Conservation (phyloP, 768 basidiomycete species). For the Rhodotorula diobovata region DNA sequence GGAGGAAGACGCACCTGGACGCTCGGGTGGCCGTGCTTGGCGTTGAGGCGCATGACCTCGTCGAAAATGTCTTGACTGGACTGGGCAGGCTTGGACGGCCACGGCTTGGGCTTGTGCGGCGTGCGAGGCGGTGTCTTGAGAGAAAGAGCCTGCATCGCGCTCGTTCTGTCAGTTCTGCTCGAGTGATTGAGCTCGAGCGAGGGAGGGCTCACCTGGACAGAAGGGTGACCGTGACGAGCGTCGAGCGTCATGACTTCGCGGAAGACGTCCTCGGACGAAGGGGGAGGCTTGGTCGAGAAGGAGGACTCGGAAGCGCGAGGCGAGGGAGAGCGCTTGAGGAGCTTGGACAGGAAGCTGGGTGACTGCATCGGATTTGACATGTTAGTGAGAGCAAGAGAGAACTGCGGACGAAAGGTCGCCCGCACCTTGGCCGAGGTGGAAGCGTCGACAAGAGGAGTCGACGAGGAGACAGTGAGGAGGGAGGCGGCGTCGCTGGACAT, state of each 20-base stretch:
- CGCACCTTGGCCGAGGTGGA: not conserved
- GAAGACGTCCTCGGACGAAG: conserved; percentile 5
- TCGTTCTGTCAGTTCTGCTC: not conserved
- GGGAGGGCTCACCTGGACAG: conserved; percentile 12
- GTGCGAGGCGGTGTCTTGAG: conserved; percentile 1
- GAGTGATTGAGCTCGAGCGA: not conserved
- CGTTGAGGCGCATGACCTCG: conserved; percentile 10
- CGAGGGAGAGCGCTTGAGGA: not conserved
- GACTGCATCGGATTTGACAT: not conserved
- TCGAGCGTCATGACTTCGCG: conserved; percentile 20
- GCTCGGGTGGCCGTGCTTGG: not conserved
- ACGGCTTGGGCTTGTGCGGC: not conserved
- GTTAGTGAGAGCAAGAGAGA: not conserved
- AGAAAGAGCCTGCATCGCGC: conserved; percentile 1
- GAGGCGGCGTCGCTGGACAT: not conserved
- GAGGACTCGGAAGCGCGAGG: too few relatives aligned
- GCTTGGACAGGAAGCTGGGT: not conserved
- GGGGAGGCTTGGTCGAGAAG: not conserved
- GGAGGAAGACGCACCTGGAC: not conserved
- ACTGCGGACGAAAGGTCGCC: not conserved
- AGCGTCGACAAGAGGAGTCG: not conserved
- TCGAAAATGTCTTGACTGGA: not conserved
- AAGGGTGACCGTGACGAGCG: conserved; percentile 18
- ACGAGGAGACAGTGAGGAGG: not conserved
- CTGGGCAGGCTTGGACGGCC: not conserved